Conservation (phyloP, 495 filamentous ascomycete genomes). For the Neurospora intermedia region DNA sequence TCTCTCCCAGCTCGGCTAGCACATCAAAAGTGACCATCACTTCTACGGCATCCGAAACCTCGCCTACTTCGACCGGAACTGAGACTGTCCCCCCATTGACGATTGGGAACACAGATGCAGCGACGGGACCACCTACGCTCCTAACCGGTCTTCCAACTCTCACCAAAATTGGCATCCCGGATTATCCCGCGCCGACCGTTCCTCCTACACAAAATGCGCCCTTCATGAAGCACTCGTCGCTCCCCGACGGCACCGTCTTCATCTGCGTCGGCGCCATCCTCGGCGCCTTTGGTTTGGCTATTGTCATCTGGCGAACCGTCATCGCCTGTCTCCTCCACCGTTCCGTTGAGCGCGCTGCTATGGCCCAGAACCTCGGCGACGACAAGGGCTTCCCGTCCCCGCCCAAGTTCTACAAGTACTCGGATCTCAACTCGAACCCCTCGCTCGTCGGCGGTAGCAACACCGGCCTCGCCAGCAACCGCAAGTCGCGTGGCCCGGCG, state of each 20-base stretch:
- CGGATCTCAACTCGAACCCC: slow-evolving; percentile 47
- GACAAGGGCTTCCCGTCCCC: slow-evolving; percentile 46
- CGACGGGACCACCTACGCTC: slow-evolving; percentile 7
- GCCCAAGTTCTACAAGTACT: slow-evolving; percentile 46
- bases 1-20: neutral
- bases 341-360: slow-evolving; percentile 69
- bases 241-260: slow-evolving; percentile 93
- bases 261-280: slow-evolving; percentile 85
- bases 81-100: neutral
- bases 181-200: slow-evolving; percentile 54
- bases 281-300: slow-evolving; percentile 64
- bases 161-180: slow-evolving; percentile 28
- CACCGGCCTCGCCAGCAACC: slow-evolving; percentile 15
- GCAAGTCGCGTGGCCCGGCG: slow-evolving; percentile 30
- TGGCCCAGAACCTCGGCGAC: slow-evolving; percentile 55
- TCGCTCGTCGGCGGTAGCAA: slow-evolving; percentile 45
- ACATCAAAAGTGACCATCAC: neutral
- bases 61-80: neutral
- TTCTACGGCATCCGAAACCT: neutral
- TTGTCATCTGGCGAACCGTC: slow-evolving; percentile 80
- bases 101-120: slow-evolving; percentile 1
- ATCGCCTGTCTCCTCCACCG: slow-evolving; percentile 90
- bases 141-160: slow-evolving; percentile 38
- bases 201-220: slow-evolving; percentile 79
- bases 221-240: slow-evolving; percentile 86